phyloP scores from a whole-genome alignment of 192 early-diverging fungal genomes.

The Backusella morwellensis region DNA sequence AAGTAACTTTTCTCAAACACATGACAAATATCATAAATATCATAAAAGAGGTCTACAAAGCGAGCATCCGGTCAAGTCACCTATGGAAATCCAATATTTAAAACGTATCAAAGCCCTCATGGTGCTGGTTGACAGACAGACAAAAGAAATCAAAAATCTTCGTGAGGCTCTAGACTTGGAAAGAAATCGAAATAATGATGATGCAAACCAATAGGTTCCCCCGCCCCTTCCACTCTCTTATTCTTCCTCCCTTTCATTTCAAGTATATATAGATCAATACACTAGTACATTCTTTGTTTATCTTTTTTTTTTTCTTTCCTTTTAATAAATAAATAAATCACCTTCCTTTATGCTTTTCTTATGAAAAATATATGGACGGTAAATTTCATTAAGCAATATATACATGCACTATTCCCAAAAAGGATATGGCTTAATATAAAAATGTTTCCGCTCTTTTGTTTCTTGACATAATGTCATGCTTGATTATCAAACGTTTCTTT shows the following conservation, averaged over 20 bases:
- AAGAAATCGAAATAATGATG: neutral
- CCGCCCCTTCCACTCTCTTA: neutral
- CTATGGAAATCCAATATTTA: constrained; percentile 6
- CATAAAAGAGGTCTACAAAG: neutral
- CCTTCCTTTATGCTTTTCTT: neutral
- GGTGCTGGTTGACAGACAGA: neutral
- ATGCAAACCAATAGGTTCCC: neutral
- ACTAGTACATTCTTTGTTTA: neutral
- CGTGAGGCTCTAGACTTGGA: neutral
- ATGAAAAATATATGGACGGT: neutral
- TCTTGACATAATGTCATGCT: no score
- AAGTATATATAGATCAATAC: neutral
- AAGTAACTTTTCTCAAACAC: constrained; percentile 1
- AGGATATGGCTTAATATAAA: neutral
- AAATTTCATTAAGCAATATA: neutral
- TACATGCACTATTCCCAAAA: neutral
- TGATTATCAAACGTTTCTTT: neutral
- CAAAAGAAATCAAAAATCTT: neutral
- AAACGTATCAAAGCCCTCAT: constrained; percentile 1
- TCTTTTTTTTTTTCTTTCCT: neutral
- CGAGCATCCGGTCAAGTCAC: neutral
- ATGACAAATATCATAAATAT: constrained; percentile 1
- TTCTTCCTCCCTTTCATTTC: neutral
- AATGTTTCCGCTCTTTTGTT: no score
- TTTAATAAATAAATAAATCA: neutral